phyloP scores from a whole-genome alignment of 495 filamentous ascomycete genomes.

The Lineolata rhizophorae region DNA sequence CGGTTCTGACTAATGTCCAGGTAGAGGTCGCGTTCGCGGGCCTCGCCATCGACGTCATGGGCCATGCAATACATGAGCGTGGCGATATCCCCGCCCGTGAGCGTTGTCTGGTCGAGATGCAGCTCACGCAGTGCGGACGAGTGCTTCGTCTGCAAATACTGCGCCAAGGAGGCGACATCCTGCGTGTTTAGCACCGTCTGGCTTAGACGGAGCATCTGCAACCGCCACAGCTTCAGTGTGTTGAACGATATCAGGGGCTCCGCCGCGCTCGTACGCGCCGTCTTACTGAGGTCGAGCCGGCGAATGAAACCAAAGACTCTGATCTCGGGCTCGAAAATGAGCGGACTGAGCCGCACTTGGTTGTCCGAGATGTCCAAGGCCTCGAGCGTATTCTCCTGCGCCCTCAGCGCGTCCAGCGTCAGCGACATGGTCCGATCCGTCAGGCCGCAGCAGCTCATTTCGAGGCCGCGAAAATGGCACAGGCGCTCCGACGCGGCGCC shows the following conservation, averaged over 20 bases:
- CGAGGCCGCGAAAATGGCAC: constrained; percentile 56
- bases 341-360: too few species aligned
- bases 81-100: constrained; percentile 59
- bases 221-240: constrained; percentile 46
- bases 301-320: too few species aligned
- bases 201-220: constrained; percentile 54
- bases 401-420: constrained; percentile 33
- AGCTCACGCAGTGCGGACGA: constrained; percentile 47
- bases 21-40: constrained; percentile 49
- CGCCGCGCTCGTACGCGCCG: constrained; percentile 35
- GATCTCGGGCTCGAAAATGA: too few species aligned
- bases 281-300: constrained; percentile 51
- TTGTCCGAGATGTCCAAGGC: constrained; percentile 58
- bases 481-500: constrained; percentile 39
- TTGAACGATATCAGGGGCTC: constrained; percentile 45
- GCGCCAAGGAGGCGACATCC: constrained; percentile 16
- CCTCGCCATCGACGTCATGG: constrained; percentile 18
- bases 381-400: constrained; percentile 54
- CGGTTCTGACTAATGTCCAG: constrained; percentile 66
- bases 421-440: constrained; percentile 33
- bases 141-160: constrained; percentile 17
- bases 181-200: constrained; percentile 34
- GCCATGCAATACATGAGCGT: constrained; percentile 57
- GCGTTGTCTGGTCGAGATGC: constrained; percentile 53
- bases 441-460: constrained; percentile 57